These are phyloP conservation scores for Naganishia randhawae DNA, from an alignment of 768 basidiomycete species.

Conservation along the genomic window DNA sequence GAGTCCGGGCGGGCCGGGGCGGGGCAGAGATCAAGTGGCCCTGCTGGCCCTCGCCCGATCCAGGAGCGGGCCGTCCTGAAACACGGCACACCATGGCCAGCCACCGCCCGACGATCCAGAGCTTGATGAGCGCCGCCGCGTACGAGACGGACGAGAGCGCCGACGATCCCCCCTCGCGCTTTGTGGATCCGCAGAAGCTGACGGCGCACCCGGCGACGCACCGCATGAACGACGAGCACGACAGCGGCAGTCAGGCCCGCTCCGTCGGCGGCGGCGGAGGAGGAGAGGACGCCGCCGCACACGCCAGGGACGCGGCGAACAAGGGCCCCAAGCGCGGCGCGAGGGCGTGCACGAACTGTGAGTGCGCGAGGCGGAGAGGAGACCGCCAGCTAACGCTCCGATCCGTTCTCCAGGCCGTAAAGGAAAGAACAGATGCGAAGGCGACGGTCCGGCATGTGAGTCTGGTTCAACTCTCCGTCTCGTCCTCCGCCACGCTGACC, in stretches of 20 bases:
- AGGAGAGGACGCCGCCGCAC: background rate
- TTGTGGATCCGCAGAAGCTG: background rate
- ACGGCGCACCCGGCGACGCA: background rate
- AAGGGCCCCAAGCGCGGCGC: conserved; percentile 29
- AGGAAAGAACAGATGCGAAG: conserved; percentile 49
- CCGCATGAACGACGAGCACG: conserved; percentile 19
- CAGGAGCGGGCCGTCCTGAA: too few species aligned
- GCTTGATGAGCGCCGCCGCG: conserved; percentile 9
- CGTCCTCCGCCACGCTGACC: background rate
- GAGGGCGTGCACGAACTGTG: conserved; percentile 33
- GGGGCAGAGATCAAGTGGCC: too few species aligned
- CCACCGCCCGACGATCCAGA: background rate
- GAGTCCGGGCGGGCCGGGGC: too few species aligned
- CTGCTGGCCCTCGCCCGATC: too few species aligned
- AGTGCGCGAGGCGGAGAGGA: conserved; percentile 28
- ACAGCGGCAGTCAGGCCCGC: too few species aligned
- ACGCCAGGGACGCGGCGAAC: too few species aligned
- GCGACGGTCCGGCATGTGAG: conserved; percentile 31
- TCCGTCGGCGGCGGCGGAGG: conserved; percentile 20
- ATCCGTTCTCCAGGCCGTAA: conserved; percentile 26
- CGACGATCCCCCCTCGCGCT: background rate
- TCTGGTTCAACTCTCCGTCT: background rate
- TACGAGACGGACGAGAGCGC: conserved; percentile 20
- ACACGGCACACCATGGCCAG: conserved; percentile 18
- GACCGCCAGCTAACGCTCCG: background rate